A percentile compares a stretch with the other conserved stretches of the same genome.
Evolutionary conservation across 805 yeast genomes (phyloP).

Genomic region (Lachancea sp.): DNA sequence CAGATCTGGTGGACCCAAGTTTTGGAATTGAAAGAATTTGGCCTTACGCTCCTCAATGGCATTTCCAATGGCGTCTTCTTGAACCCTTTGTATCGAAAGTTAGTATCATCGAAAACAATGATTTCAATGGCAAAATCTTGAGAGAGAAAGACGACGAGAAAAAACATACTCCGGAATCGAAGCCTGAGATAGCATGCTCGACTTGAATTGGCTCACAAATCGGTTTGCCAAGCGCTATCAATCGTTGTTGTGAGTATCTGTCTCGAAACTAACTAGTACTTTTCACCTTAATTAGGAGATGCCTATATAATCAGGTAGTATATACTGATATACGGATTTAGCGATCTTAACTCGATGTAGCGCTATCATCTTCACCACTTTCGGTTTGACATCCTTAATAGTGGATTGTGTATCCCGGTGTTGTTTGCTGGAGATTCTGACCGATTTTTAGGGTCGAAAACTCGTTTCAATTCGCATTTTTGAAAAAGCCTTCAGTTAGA

Average conservation of each 20-base stretch:
- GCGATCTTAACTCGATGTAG: not conserved
- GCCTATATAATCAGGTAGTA: not conserved
- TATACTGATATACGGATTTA: not conserved
- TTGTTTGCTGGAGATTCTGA: too few species aligned
- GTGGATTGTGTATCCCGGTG: too few species aligned
- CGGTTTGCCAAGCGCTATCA: not conserved
- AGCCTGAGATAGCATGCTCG: slow-evolving; percentile 40
- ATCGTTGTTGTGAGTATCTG: not conserved
- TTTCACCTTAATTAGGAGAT: not conserved
- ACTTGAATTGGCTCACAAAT: not conserved
- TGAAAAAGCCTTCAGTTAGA: too few species aligned
- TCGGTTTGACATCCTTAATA: too few species aligned
- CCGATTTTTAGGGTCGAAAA: too few species aligned
- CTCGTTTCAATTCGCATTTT: too few species aligned
- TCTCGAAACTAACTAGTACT: not conserved
- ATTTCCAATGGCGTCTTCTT: slow-evolving; percentile 52
- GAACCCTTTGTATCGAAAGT: slow-evolving; percentile 33
- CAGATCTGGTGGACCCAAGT: slow-evolving; percentile 69
- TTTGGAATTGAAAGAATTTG: slow-evolving; percentile 51
- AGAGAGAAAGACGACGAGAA: too few species aligned
- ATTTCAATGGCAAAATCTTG: not conserved
- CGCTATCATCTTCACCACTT: too few species aligned
- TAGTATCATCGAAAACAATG: not conserved
- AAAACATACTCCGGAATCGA: slow-evolving; percentile 53
- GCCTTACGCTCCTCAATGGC: slow-evolving; percentile 60